phyloP scores from a whole-genome alignment of 78 protist species.

The Neovahlkampfia damariscottae region DNA sequence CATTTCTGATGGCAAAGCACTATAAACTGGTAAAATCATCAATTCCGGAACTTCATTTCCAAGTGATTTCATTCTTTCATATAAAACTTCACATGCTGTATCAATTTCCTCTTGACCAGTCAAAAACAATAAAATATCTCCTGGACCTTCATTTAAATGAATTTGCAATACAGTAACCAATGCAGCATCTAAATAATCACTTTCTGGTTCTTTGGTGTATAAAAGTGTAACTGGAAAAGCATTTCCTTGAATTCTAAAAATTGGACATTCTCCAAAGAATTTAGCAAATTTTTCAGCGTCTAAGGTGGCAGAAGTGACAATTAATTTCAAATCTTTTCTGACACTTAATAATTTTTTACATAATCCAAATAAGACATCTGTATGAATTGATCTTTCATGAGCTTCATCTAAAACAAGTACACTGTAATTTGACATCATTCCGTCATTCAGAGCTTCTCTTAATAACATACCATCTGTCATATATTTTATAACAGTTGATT shows the following conservation, averaged over 20 bases:
- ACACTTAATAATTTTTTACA: conserved; percentile 53
- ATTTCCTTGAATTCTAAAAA: conserved; percentile 89
- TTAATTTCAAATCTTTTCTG: conserved; percentile 78
- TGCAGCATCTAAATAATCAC: conserved; percentile 95
- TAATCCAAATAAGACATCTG: conserved; percentile 96
- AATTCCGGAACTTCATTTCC: conserved; percentile 74
- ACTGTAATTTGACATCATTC: conserved; percentile 38
- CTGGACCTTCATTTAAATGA: conserved; percentile 88
- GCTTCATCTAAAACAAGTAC: conserved; percentile 95
- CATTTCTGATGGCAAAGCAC: conserved; percentile 85
- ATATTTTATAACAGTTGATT: conserved; percentile 89
- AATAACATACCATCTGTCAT: conserved; percentile 98
- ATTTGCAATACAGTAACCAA: conserved; percentile 90
- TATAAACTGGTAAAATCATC: conserved; percentile 74
- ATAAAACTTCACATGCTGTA: conserved; percentile 86
- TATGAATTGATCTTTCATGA: conserved; percentile 96
- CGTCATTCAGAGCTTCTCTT: conserved; percentile 91
- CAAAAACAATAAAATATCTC: conserved; percentile 92
- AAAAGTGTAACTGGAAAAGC: conserved; percentile 82
- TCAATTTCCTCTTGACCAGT: conserved; percentile 99
- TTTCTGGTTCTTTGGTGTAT: conserved; percentile 83
- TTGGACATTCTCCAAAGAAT: conserved; percentile 78
- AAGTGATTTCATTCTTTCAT: conserved; percentile 84
- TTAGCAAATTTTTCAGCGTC: conserved; percentile 92
- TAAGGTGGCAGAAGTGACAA: conserved; percentile 97